Conservation (phyloP, 108 stramenopile genomes). For the Cyclotella cryptica region DNA sequence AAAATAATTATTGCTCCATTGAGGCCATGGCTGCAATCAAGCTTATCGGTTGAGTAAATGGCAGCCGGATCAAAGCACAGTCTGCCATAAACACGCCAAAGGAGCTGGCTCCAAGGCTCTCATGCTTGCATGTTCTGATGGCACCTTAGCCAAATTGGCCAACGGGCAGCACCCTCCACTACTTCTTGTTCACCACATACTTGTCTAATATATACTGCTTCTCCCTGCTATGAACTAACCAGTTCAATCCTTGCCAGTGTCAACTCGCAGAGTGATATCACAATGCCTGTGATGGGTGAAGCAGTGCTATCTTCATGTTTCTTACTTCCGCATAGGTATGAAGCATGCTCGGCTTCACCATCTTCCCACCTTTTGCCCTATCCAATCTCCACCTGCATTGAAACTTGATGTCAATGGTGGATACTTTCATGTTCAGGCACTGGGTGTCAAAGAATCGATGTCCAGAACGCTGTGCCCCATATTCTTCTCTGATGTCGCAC, state of each 20-base stretch:
- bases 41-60: too few species aligned
- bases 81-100: too few species aligned
- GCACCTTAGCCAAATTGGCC: too few species aligned
- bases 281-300: slow-evolving; percentile 13
- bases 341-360: slow-evolving; percentile 6
- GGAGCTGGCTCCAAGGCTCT: too few species aligned
- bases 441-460: too few species aligned
- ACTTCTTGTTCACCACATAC: slow-evolving; percentile 11
- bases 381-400: slow-evolving; percentile 33
- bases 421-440: too few species aligned
- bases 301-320: slow-evolving; percentile 15
- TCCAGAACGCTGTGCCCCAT: slow-evolving; percentile 31
- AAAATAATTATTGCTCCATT: too few species aligned
- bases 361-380: slow-evolving; percentile 16
- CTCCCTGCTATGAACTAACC: not conserved
- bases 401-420: slow-evolving; percentile 22
- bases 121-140: too few species aligned
- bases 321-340: slow-evolving; percentile 20
- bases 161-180: not conserved
- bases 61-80: too few species aligned
- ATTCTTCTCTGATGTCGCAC: slow-evolving; percentile 23
- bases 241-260: not conserved
- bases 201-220: not conserved
- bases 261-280: slow-evolving; percentile 4
- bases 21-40: too few species aligned